Evolutionary conservation across 1,284 basidiomycete species (phyloP), one percentile per base, ranked within the genome.

Genomic region (Inonotus obliquus): DNA sequence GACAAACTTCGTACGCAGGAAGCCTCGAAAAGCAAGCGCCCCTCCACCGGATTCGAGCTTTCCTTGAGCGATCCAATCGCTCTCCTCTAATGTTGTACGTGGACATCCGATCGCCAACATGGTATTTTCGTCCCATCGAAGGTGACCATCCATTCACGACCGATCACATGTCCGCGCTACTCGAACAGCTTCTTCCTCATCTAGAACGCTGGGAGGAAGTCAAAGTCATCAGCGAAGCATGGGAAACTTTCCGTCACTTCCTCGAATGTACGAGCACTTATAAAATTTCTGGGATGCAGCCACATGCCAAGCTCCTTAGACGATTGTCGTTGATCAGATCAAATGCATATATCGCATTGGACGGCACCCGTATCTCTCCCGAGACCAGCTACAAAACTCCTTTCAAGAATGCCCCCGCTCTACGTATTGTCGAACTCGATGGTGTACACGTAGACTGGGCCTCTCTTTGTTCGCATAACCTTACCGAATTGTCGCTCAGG

Each of bases 381-480:
- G 65, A 65, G 10, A 69, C 81, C 39, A 72, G 71, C 11, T 77
- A 77, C 2, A 58, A 83, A 0, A 67, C 74, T 0, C 72, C 83
- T 51, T 82, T 85, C 62, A 75, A 75, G 4, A 64, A 63, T 6
- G 44, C 60, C 6, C 55, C 65, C 7, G 65, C 77, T 1, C 70
- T 84, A 38, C 73, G 73, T 0, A 69, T 74, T n/a, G 71, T 84
- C 5, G 73, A 75, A 0, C 70, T 85, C 4, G 74, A 76, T 1
- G 83, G 83, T 1, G 81, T 82, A 14, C 83, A 85, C 64, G 67
- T 83, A 47, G 75, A 82, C 60, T 84, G 83, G 83, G 54, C 68
- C 5, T 63, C 53, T 11, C 73, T 75, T 9, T 67, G 73, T 13
- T 68, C 82, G 51, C 66, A 64, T 4, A 74, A 76, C 60, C 75